Evolutionary conservation across 768 basidiomycete species (phyloP).

Genomic region (Leucosporidium yakuticum): DNA sequence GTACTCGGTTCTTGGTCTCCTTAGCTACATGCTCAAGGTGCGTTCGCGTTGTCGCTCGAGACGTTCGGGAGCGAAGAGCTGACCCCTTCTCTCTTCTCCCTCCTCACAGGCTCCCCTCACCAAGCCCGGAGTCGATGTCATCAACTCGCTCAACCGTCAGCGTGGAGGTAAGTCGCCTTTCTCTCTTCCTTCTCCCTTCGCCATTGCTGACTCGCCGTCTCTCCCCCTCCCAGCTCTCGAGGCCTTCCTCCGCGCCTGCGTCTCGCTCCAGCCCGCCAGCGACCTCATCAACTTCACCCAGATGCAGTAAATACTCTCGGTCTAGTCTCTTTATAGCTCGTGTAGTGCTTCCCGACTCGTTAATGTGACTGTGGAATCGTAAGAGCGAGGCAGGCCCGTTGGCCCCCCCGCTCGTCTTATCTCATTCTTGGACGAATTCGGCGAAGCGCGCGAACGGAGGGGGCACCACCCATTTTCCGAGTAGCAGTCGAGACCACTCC

Average conservation of each 20-base stretch:
- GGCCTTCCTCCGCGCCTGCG: slow-evolving; percentile 33
- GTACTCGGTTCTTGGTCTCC: slow-evolving; percentile 83
- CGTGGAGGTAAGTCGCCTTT: slow-evolving; percentile 52
- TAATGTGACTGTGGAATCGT: too few species aligned
- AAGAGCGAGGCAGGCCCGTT: too few species aligned
- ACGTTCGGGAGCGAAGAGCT: slow-evolving; percentile 8
- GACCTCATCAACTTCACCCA: slow-evolving; percentile 57
- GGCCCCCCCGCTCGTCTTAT: too few species aligned
- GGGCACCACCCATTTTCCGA: too few species aligned
- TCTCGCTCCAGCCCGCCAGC: slow-evolving; percentile 46
- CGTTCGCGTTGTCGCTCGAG: slow-evolving; percentile 38
- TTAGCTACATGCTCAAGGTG: slow-evolving; percentile 97
- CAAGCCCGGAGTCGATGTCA: slow-evolving; percentile 69
- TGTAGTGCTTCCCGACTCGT: not conserved
- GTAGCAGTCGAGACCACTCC: too few species aligned
- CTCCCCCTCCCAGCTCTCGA: not conserved
- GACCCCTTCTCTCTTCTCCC: not conserved
- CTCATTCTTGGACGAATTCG: too few species aligned
- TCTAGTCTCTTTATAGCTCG: not conserved
- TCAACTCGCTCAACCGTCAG: slow-evolving; percentile 92
- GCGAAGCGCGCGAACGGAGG: too few species aligned
- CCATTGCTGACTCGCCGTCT: not conserved
- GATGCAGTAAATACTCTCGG: slow-evolving; percentile 5
- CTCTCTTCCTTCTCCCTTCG: too few species aligned
- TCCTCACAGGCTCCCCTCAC: slow-evolving; percentile 36